A percentile compares a stretch with the other conserved stretches of the same genome.
These are phyloP conservation scores for Annulohypoxylon nitens DNA, from an alignment of 495 filamentous ascomycete species.

Conservation along the genomic window DNA sequence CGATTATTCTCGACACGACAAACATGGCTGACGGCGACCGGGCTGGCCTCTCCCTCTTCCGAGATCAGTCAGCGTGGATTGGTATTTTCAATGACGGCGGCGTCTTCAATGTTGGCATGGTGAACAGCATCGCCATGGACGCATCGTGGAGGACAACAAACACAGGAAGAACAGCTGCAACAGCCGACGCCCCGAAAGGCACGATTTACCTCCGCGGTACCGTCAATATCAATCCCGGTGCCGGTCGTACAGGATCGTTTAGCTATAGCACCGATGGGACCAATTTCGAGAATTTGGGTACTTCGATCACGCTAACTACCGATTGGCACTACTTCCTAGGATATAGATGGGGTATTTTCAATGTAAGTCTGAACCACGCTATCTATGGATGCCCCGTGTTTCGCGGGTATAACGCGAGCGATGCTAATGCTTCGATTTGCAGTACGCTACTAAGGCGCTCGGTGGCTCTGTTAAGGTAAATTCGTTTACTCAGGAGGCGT, in stretches of 20 bases:
- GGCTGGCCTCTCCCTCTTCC: constrained; percentile 7
- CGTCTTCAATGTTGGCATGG: constrained; percentile 1
- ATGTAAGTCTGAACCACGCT: too few relatives aligned
- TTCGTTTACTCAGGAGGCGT: background rate
- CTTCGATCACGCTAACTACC: constrained; percentile 1
- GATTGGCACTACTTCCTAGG: constrained; percentile 18
- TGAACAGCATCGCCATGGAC: constrained; percentile 16
- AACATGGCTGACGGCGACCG: constrained; percentile 10
- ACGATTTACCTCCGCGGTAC: constrained; percentile 8
- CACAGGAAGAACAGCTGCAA: constrained; percentile 9
- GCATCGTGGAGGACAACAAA: constrained; percentile 10
- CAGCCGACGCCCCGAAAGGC: constrained; percentile 1
- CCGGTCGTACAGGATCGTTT: constrained; percentile 6
- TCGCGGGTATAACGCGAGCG: background rate
- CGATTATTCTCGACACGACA: constrained; percentile 8
- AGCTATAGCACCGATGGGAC: constrained; percentile 11
- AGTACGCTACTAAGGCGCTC: background rate
- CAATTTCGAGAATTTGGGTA: constrained; percentile 4
- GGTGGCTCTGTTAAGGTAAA: background rate
- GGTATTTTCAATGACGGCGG: constrained; percentile 2
- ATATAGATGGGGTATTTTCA: constrained; percentile 13
- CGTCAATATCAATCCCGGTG: constrained; percentile 12
- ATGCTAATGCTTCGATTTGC: background rate
- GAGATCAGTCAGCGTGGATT: constrained; percentile 18
- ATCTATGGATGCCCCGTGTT: background rate